Conservation (phyloP, 2,329 filamentous ascomycete species). For the Aspergillus sp. region DNA sequence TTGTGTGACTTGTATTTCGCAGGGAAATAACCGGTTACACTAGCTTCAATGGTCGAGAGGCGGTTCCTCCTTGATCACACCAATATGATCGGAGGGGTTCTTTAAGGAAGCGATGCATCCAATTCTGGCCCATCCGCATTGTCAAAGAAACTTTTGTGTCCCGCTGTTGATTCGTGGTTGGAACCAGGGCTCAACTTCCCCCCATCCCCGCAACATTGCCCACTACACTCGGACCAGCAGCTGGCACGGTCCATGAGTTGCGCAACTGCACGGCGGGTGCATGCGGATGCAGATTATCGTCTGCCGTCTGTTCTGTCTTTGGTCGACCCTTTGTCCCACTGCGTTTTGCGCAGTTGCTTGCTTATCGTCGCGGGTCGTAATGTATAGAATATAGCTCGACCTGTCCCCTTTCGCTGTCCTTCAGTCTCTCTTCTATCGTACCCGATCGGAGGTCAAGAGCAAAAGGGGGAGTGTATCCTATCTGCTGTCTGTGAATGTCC, state of each 20-base stretch:
- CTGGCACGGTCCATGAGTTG: no score
- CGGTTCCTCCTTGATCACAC: neutral
- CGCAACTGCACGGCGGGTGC: no score
- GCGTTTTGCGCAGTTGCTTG: neutral
- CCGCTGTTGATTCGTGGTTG: neutral
- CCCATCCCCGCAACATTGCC: neutral
- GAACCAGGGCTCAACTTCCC: neutral
- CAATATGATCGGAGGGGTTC: neutral
- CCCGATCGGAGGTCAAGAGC: no score
- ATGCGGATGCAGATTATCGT: neutral
- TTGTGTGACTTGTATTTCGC: neutral
- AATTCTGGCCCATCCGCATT: neutral
- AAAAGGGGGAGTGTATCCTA: neutral
- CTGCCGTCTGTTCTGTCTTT: no score
- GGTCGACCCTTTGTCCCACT: neutral
- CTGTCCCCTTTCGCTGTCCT: neutral
- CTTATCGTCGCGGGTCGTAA: no score
- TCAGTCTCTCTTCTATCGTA: neutral
- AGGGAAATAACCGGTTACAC: neutral
- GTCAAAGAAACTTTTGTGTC: neutral
- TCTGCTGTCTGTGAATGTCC: neutral
- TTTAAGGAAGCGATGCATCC: neutral
- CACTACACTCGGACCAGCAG: no score
- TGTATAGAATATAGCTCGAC: no score
- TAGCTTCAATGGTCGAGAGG: neutral